Conservation (phyloP, 2,329 filamentous ascomycete genomes). For the Xylaria sp. region DNA sequence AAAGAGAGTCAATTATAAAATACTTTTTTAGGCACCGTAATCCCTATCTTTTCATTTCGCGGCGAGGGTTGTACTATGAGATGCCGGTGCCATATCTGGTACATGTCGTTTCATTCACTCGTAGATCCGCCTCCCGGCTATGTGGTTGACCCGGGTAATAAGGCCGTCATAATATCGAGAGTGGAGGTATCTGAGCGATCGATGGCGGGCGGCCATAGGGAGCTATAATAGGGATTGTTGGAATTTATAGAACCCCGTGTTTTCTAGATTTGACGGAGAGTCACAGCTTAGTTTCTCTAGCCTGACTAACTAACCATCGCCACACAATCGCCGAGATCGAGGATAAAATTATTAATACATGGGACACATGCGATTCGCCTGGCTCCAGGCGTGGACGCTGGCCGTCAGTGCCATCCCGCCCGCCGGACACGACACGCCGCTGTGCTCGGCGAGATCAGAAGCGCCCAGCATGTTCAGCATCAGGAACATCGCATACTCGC, state of each 20-base stretch:
- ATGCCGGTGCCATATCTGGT: too few species aligned
- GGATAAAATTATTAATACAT: background rate
- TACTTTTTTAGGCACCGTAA: too few species aligned
- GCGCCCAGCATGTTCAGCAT: slow-evolving; percentile 17
- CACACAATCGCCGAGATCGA: too few species aligned
- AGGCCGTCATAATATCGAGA: slow-evolving; percentile 3
- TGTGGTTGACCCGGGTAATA: slow-evolving; percentile 21
- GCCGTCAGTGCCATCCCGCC: slow-evolving; percentile 42
- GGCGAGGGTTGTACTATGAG: background rate
- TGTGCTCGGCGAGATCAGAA: slow-evolving; percentile 21
- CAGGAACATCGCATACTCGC: slow-evolving; percentile 16
- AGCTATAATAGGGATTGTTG: too few species aligned
- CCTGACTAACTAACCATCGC: too few species aligned
- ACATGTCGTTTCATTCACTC: background rate
- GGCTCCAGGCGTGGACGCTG: background rate
- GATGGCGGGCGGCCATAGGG: background rate
- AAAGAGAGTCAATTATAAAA: too few species aligned
- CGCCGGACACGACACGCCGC: slow-evolving; percentile 15
- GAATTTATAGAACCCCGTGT: background rate
- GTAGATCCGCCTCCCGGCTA: slow-evolving; percentile 18
- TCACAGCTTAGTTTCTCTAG: too few species aligned
- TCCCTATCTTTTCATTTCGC: background rate
- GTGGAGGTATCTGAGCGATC: background rate
- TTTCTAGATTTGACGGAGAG: background rate
- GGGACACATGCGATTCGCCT: background rate